These are phyloP conservation scores for Dinochytrium kinnereticum DNA, from an alignment of 371 early-diverging fungal genomes.

Conservation along the genomic window DNA sequence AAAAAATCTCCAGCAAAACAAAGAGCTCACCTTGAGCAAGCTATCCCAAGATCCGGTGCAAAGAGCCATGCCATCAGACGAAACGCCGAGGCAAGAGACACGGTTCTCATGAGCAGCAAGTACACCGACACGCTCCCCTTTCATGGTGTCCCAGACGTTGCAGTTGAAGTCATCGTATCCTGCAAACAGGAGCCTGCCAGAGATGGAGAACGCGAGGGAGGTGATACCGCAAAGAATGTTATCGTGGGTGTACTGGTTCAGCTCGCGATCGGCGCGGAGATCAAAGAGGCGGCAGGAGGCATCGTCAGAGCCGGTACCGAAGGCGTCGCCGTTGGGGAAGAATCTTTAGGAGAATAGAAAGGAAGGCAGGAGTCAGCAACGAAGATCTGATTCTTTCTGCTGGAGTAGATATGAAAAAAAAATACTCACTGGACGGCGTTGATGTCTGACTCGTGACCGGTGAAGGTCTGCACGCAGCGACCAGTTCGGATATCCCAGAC, in stretches of 20 bases:
- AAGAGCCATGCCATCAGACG: conserved; percentile 95
- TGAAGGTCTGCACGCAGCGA: conserved; percentile 94
- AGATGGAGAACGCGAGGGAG: conserved; percentile 92
- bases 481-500: conserved; percentile 96
- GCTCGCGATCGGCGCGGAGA: conserved; percentile 94
- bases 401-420: conserved; percentile 18
- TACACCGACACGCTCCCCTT: conserved; percentile 92
- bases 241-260: conserved; percentile 94
- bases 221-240: conserved; percentile 96
- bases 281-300: conserved; percentile 96
- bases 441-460: conserved; percentile 96
- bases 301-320: conserved; percentile 97
- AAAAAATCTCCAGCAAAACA: conserved; percentile 16
- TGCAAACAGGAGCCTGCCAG: conserved; percentile 93
- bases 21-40: conserved; percentile 77
- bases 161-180: conserved; percentile 98
- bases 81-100: conserved; percentile 94
- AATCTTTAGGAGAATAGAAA: conserved; percentile 66
- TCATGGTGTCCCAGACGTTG: conserved; percentile 98
- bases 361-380: conserved; percentile 4
- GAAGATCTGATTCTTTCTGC: background rate
- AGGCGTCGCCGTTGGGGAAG: conserved; percentile 96
- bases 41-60: conserved; percentile 98
- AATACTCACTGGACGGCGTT: conserved; percentile 90
- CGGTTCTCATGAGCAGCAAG: conserved; percentile 96